Base-by-base conservation (phyloP, 2,329 filamentous ascomycete species). In the Fusarium buxicola region DNA sequence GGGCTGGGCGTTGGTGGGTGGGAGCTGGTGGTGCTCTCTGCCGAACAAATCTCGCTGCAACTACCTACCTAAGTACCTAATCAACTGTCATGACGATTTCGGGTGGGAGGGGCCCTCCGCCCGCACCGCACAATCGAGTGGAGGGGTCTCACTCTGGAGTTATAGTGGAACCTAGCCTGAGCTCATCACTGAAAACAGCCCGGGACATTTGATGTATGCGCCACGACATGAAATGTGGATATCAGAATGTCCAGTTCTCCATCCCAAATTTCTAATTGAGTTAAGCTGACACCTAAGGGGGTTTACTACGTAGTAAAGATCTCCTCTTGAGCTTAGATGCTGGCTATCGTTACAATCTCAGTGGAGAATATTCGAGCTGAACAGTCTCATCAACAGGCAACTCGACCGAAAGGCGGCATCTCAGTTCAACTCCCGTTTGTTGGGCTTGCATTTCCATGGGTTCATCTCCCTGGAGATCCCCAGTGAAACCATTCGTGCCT, bases 401-500 rank as follows among this genome's bases (percentile, higher is more conserved):
- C 15, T 15, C 13, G 16, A 5, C 40, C 24, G 40, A 45, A 30
- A 45, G 12, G 6, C 21, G 21, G 21, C 43, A 18, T 35, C 12
- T 13, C 11, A 11, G n/a, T 32, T 44, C 11, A n/a, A 2, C 7
- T 21, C 12, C 43, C 13, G 12, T 53, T 34, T 48, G 32, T 40
- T 39, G 27, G 41, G 50, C 13, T 44, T 30, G 8, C 32, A 24
- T 25, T 21, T 28, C 15, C 16, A 48, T 41, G 21, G 7, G 15
- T 44, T 9, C 8, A 55, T 38, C 18, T n/a, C 45, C 25, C 12
- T 21, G 40, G 18, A 18, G 15, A 46, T 46, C 11, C 8, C 11
- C 31, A 4, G 30, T 8, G 32, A 40, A 48, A 21, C 18, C 16
- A 39, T 27, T 38, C 34, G 24, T 54, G 53, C 47, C 38, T 63